phyloP scores from a whole-genome alignment of 768 basidiomycete genomes.

The Hericium alpestre region DNA sequence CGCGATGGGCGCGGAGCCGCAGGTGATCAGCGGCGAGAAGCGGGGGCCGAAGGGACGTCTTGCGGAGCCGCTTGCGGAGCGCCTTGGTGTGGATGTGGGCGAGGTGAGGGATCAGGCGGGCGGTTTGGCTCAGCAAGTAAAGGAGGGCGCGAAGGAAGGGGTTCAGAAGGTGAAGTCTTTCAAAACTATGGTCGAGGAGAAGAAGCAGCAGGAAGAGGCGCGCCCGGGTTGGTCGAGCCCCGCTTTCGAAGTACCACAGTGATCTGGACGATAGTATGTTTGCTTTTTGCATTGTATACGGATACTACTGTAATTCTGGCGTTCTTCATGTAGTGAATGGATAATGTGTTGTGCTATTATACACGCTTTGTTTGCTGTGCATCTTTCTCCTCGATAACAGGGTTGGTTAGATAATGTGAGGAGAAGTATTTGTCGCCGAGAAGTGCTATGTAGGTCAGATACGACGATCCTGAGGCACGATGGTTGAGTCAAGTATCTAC shows the following conservation, averaged over 20 bases:
- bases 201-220: conserved; percentile 23
- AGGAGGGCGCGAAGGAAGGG: conserved; percentile 19
- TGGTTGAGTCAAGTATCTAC: too few species aligned
- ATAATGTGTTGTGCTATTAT: too few species aligned
- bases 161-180: conserved; percentile 20
- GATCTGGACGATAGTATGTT: too few species aligned
- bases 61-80: conserved; percentile 29
- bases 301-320: too few species aligned
- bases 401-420: too few species aligned
- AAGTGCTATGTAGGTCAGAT: too few species aligned
- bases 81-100: conserved; percentile 19
- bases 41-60: conserved; percentile 51
- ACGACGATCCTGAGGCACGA: too few species aligned
- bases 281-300: too few species aligned
- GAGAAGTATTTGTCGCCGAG: too few species aligned
- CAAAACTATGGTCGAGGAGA: conserved; percentile 22
- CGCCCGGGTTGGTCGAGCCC: conserved; percentile 25
- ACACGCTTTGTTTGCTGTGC: too few species aligned
- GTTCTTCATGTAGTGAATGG: too few species aligned
- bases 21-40: conserved; percentile 60
- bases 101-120: conserved; percentile 11
- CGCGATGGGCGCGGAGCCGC: conserved; percentile 66
- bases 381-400: too few species aligned
- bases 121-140: conserved; percentile 19
- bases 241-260: conserved; percentile 23